phyloP scores from a whole-genome alignment of 495 filamentous ascomycete genomes.

The Aspergillus incahuasiensis region DNA sequence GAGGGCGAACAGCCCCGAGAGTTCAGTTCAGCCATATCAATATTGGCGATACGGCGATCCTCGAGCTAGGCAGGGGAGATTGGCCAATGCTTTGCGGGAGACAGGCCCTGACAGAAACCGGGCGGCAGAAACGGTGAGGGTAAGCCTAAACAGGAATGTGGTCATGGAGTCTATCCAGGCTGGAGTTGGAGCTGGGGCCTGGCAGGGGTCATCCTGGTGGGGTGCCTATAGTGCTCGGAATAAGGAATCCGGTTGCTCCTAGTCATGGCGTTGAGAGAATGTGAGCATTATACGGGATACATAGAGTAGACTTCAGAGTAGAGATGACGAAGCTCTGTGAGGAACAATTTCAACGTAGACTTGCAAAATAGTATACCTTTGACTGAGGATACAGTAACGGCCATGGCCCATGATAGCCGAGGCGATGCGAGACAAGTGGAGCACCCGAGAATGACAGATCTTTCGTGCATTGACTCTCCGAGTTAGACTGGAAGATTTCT shows the following conservation, averaged over 20 bases:
- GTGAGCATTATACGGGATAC: too few relatives aligned
- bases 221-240: conserved; percentile 12
- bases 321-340: too few relatives aligned
- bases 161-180: conserved; percentile 1
- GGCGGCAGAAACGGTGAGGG: conserved; percentile 25
- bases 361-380: too few relatives aligned
- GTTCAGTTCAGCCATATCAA: too few relatives aligned
- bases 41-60: conserved; percentile 10
- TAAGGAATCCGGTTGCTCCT: conserved; percentile 16
- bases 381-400: too few relatives aligned
- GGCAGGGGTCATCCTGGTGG: conserved; percentile 5
- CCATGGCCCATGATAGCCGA: neutral
- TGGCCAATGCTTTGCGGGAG: conserved; percentile 22
- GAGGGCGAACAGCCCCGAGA: conserved; percentile 9
- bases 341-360: too few relatives aligned
- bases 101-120: conserved; percentile 28
- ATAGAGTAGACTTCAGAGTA: too few relatives aligned
- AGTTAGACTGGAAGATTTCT: neutral
- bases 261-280: too few relatives aligned
- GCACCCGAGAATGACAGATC: conserved; percentile 1
- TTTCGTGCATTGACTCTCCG: neutral
- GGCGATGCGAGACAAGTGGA: neutral
- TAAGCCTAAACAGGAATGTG: conserved; percentile 16
- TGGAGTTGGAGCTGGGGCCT: neutral
- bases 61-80: conserved; percentile 9